Conservation (phyloP, 169 alveolate species). For the Perkinsus olseni region DNA sequence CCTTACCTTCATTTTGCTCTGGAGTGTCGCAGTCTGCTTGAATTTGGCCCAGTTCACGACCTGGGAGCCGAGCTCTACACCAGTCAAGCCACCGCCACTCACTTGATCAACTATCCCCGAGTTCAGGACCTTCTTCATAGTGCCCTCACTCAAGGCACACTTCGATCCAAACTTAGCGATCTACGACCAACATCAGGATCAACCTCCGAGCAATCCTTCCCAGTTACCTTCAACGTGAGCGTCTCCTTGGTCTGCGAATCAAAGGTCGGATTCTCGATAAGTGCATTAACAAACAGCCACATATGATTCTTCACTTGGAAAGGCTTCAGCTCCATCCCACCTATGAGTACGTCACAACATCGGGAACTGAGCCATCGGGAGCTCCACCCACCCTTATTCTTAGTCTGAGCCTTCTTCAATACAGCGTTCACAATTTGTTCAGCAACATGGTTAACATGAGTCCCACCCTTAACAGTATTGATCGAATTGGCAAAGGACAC, state of each 20-base stretch:
- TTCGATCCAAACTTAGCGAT: slow-evolving; percentile 76
- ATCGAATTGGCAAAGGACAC: slow-evolving; percentile 97
- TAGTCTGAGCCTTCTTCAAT: slow-evolving; percentile 76
- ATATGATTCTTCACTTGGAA: slow-evolving; percentile 56
- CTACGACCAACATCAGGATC: slow-evolving; percentile 31
- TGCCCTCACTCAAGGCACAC: slow-evolving; percentile 73
- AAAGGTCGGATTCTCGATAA: slow-evolving; percentile 96
- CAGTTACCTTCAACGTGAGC: slow-evolving; percentile 23
- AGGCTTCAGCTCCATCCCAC: slow-evolving; percentile 14
- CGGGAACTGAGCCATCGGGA: slow-evolving; percentile 3
- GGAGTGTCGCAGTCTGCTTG: slow-evolving; percentile 17
- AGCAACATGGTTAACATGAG: slow-evolving; percentile 91
- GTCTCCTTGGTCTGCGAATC: slow-evolving; percentile 94
- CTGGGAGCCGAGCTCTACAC: neutral
- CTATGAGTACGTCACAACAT: neutral
- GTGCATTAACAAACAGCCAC: slow-evolving; percentile 93
- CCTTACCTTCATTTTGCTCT: neutral
- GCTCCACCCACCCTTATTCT: slow-evolving; percentile 82
- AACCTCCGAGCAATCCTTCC: neutral
- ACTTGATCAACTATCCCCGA: slow-evolving; percentile 76
- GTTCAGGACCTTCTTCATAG: slow-evolving; percentile 65
- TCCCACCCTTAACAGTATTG: slow-evolving; percentile 97
- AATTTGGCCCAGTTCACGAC: slow-evolving; percentile 45
- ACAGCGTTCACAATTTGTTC: slow-evolving; percentile 89
- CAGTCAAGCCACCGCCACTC: neutral